Evolutionary conservation across 179 eudicot species (phyloP), one percentile per base, ranked within the genome.

Genomic region (Silene coronaria): DNA sequence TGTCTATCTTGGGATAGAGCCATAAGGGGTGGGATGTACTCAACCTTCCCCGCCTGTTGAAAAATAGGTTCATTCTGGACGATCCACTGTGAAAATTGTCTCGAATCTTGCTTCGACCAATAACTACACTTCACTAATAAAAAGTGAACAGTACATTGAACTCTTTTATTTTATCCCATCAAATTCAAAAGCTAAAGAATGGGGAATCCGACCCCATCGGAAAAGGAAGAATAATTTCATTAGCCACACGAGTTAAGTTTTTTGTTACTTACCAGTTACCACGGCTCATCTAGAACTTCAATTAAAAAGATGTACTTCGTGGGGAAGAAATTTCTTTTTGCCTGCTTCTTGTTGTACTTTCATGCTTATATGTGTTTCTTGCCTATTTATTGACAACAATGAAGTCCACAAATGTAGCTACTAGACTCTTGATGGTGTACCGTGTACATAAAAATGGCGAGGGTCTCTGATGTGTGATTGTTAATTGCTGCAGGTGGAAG

Each of bases 401-500:
- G 61, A 48, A 26, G 13, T 73, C 45, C 16, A 24, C 48, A 58
- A 46, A 26, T 16, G 42, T 16, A 26, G 27, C 42, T 51, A 32
- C 11, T 51, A 28, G 74, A 48, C 46, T 55, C 61, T 70, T 51
- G 42, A 17, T 71, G 63, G 36, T 53, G 74, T 51, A 69, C 62
- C 0, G 68, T 24, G 34, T 59, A 27, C 60, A 12, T 60, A 28
- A 74, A 48, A 46, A 32, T 59, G 55, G 48, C 58, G 5, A 60
- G 71, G 62, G 59, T 58, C 71, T 45, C 75, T 67, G 19, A 60
- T 66, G 48, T 36, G 57, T 73, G 26, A 21, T 64, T 72, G 27
- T 57, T 38, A 80, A 60, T 73, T 81, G 77, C 76, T 86, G 85
- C 88, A 86, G 92, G 85, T 79, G 76, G 82, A 55, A 75, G 74